phyloP scores from a whole-genome alignment of 352 stramenopile genomes.

The Pilasporangium apinafurcum region DNA sequence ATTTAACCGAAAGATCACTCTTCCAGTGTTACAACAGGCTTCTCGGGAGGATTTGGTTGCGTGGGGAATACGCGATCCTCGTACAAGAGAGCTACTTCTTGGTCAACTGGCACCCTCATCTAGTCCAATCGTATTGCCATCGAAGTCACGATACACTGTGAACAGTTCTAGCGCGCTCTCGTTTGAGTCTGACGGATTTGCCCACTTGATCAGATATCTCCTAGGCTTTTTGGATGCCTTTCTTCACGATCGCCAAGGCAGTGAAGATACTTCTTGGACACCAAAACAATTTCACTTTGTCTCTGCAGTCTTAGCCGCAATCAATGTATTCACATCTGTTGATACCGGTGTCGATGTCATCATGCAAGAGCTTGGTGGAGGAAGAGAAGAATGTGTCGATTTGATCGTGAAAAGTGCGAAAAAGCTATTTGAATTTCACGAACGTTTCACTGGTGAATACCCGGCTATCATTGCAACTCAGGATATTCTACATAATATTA shows the following conservation, averaged over 20 bases:
- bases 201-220: constrained; percentile 42
- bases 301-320: constrained; percentile 24
- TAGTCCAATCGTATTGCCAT: constrained; percentile 1
- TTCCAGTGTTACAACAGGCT: constrained; percentile 35
- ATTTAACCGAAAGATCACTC: constrained; percentile 29
- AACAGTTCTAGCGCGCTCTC: not conserved
- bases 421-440: constrained; percentile 57
- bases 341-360: constrained; percentile 30
- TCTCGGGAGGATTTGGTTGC: constrained; percentile 68
- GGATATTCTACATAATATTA: constrained; percentile 46
- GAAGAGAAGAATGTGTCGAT: constrained; percentile 44
- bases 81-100: constrained; percentile 47
- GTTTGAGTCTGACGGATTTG: constrained; percentile 32
- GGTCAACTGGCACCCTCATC: constrained; percentile 14
- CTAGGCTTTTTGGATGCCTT: constrained; percentile 53
- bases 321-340: constrained; percentile 29
- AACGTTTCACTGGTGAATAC: constrained; percentile 44
- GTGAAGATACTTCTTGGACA: constrained; percentile 18
- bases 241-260: constrained; percentile 20
- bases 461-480: constrained; percentile 39
- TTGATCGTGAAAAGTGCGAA: constrained; percentile 44
- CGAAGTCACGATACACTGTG: not conserved
- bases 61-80: constrained; percentile 51
- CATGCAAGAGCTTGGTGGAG: constrained; percentile 35
- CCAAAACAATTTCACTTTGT: constrained; percentile 37